Conservation (phyloP, 805 yeast genomes). For the Priceomyces carsonii region DNA sequence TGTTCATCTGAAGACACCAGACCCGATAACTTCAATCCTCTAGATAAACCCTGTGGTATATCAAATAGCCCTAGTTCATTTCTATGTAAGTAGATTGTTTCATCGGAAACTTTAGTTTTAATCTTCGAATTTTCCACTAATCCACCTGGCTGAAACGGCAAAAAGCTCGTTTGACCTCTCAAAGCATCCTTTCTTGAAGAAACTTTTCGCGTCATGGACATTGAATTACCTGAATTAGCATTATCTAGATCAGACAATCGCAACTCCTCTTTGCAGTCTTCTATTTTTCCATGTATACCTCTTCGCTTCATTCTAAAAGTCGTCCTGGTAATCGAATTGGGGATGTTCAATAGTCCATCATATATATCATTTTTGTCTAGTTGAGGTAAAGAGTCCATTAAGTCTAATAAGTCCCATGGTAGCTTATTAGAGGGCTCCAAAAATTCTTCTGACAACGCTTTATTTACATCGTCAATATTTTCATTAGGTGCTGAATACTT, state of each 20-base stretch:
- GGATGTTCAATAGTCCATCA: conserved; percentile 53
- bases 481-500: conserved; percentile 3
- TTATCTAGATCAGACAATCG: conserved; percentile 45
- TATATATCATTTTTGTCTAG: conserved; percentile 39
- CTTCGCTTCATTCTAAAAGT: conserved; percentile 64
- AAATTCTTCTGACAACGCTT: conserved; percentile 35
- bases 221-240: conserved; percentile 65
- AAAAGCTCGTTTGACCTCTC: conserved; percentile 66
- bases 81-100: conserved; percentile 52
- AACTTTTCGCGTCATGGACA: conserved; percentile 70
- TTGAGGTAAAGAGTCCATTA: conserved; percentile 59
- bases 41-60: conserved; percentile 74
- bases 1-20: conserved; percentile 9
- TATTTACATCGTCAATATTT: conserved; percentile 3
- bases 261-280: conserved; percentile 58
- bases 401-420: conserved; percentile 69
- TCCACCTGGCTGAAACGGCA: conserved; percentile 97
- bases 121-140: conserved; percentile 24
- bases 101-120: conserved; percentile 25
- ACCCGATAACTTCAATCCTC: conserved; percentile 57
- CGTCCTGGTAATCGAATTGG: conserved; percentile 64
- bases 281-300: conserved; percentile 76
- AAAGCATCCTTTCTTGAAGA: conserved; percentile 62
- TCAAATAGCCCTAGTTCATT: conserved; percentile 75
- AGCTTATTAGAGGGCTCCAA: conserved; percentile 64